These are phyloP conservation scores for Skeletonema costatum DNA, from an alignment of 108 stramenopile genomes.

Conservation along the genomic window DNA sequence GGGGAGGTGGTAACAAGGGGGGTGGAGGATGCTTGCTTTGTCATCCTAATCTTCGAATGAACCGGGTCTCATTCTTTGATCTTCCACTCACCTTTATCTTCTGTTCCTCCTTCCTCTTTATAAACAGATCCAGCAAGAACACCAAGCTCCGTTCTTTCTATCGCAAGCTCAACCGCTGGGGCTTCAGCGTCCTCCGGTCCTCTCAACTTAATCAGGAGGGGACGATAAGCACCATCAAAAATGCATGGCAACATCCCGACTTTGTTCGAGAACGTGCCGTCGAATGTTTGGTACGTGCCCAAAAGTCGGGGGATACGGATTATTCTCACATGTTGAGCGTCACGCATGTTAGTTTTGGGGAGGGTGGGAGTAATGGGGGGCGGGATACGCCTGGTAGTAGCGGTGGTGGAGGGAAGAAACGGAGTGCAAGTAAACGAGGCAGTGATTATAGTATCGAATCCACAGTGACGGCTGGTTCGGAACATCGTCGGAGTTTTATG, in stretches of 20 bases:
- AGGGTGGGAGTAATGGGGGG: not conserved
- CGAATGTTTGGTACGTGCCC: not conserved
- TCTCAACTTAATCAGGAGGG: not conserved
- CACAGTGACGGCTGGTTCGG: not conserved
- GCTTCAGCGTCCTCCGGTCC: constrained; percentile 1
- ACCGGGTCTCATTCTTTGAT: too few relatives aligned
- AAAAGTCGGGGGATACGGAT: not conserved
- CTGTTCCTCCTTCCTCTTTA: not conserved
- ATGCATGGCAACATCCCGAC: constrained; percentile 15
- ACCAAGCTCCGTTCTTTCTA: constrained; percentile 18
- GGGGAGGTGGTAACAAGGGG: not conserved
- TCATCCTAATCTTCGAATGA: too few relatives aligned
- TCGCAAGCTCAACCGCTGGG: constrained; percentile 13
- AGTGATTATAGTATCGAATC: not conserved
- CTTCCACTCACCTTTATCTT: not conserved
- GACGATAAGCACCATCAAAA: not conserved
- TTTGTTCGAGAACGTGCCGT: constrained; percentile 9
- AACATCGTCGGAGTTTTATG: not conserved
- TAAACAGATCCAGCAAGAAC: constrained; percentile 4
- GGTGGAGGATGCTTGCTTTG: too few relatives aligned
- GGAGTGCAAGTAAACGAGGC: not conserved
- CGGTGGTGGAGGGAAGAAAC: not conserved
- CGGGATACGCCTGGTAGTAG: not conserved
- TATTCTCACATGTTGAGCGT: not conserved
- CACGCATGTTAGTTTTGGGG: not conserved